Percentiles rank a stretch among this genome's conserved stretches.
Conservation (phyloP, 2,329 filamentous ascomycete species). For the Parasarocladium wereldwijsianum region DNA sequence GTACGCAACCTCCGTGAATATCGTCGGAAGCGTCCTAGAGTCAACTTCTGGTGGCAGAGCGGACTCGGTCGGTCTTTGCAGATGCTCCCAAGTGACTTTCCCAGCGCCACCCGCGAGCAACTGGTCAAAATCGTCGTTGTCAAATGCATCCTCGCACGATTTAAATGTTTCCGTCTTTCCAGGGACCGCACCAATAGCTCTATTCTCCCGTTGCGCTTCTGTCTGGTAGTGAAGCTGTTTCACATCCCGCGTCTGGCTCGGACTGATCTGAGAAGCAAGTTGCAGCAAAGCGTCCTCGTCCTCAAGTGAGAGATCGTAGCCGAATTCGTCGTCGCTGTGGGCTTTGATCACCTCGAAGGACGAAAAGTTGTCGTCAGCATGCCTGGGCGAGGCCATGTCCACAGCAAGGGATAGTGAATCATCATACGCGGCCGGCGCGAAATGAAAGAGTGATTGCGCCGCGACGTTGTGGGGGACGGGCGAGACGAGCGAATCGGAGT, state of each 20-base stretch:
- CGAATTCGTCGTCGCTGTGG: constrained; percentile 28
- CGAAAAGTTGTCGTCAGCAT: not conserved
- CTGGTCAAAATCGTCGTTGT: too few relatives aligned
- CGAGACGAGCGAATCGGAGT: not conserved
- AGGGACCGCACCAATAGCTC: constrained; percentile 11
- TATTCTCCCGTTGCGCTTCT: constrained; percentile 3
- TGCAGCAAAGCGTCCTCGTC: constrained; percentile 27
- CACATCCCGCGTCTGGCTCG: constrained; percentile 7
- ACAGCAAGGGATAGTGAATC: constrained; percentile 2
- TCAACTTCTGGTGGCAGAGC: constrained; percentile 1
- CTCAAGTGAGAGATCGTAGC: constrained; percentile 29
- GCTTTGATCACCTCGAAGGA: not conserved
- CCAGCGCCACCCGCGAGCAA: too few relatives aligned
- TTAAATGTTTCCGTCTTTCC: constrained; percentile 7
- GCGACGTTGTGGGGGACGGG: not conserved
- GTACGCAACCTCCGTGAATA: constrained; percentile 22
- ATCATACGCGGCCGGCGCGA: constrained; percentile 2
- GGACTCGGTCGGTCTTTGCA: too few relatives aligned
- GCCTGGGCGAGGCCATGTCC: constrained; percentile 5
- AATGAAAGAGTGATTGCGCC: not conserved
- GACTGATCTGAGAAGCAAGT: constrained; percentile 13
- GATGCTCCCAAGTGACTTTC: too few relatives aligned
- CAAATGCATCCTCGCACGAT: too few relatives aligned
- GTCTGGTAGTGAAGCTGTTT: not conserved
- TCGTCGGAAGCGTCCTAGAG: constrained; percentile 6